Percentiles rank a stretch among this genome's conserved stretches.
Conservation (phyloP, 306 rosid species). For the Pyrus communis region DNA sequence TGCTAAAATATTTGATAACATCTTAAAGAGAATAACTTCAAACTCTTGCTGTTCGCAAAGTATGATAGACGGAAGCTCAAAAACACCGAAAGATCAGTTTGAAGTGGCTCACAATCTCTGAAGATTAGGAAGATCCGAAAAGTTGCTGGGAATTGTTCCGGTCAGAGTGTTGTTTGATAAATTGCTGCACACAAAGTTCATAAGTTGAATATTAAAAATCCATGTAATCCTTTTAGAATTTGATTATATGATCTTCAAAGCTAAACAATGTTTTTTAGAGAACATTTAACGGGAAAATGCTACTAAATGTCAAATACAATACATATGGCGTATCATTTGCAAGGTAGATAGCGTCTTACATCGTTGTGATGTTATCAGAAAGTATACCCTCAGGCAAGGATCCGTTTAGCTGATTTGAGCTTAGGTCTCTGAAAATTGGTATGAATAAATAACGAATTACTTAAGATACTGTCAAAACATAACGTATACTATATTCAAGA, state of each 20-base stretch:
- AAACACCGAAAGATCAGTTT: background rate
- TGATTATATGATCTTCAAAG: background rate
- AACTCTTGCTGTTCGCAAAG: background rate
- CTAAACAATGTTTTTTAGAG: background rate
- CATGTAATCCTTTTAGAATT: background rate
- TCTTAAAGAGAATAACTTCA: background rate
- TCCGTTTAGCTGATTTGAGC: conserved; percentile 67
- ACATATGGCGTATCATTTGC: conserved; percentile 4
- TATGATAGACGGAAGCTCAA: background rate
- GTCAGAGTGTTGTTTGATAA: conserved; percentile 68
- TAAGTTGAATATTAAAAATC: background rate
- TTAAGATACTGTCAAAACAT: background rate
- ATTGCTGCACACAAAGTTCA: conserved; percentile 34
- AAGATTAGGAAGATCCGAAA: conserved; percentile 52
- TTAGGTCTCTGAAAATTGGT: conserved; percentile 64
- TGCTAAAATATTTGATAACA: background rate
- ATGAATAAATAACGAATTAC: conserved; percentile 15
- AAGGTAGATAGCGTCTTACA: conserved; percentile 50
- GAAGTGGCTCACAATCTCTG: conserved; percentile 61
- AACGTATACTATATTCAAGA: background rate
- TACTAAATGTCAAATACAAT: background rate
- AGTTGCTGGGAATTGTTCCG: conserved; percentile 59
- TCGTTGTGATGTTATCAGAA: conserved; percentile 61
- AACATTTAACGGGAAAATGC: background rate
- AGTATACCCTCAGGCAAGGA: conserved; percentile 52